phyloP scores from a whole-genome alignment of 2,329 filamentous ascomycete species.

The Arthrobotrys megalospora region DNA sequence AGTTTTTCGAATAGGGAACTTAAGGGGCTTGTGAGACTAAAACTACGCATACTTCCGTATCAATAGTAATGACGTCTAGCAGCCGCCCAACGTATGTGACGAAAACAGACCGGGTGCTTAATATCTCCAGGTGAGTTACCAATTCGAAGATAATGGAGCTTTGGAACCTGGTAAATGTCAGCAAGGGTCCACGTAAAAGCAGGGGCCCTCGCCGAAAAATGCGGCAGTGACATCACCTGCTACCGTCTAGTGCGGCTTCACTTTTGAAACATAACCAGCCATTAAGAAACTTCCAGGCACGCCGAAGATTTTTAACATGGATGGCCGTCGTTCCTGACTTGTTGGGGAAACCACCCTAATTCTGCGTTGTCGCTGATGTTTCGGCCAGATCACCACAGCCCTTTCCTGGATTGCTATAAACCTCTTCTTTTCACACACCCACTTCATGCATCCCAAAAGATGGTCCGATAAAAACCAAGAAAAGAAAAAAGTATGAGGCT shows the following conservation, averaged over 20 bases:
- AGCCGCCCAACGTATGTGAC: neutral
- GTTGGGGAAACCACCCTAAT: neutral
- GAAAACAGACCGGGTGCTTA: constrained; percentile 2
- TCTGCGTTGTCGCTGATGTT: constrained; percentile 52
- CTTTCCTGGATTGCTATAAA: constrained; percentile 46
- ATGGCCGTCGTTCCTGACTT: constrained; percentile 7
- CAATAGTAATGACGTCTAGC: constrained; percentile 21
- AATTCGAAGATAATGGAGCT: constrained; percentile 16
- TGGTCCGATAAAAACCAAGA: constrained; percentile 23
- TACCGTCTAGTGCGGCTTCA: neutral
- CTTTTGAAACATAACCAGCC: constrained; percentile 21
- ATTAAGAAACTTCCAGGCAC: constrained; percentile 29
- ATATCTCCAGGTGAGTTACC: neutral
- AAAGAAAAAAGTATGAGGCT: constrained; percentile 39
- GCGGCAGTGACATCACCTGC: constrained; percentile 42
- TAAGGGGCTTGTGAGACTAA: constrained; percentile 13
- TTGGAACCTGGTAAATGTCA: neutral
- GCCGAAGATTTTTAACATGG: constrained; percentile 17
- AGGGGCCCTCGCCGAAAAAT: constrained; percentile 4
- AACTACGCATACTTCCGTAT: constrained; percentile 19
- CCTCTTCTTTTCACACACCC: constrained; percentile 8
- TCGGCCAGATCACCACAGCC: constrained; percentile 59
- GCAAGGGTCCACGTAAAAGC: constrained; percentile 3
- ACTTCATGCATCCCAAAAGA: constrained; percentile 8
- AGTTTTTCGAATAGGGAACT: constrained; percentile 8